Base-by-base conservation (phyloP, 495 filamentous ascomycete genomes). In the Penicillium maclennaniae region DNA sequence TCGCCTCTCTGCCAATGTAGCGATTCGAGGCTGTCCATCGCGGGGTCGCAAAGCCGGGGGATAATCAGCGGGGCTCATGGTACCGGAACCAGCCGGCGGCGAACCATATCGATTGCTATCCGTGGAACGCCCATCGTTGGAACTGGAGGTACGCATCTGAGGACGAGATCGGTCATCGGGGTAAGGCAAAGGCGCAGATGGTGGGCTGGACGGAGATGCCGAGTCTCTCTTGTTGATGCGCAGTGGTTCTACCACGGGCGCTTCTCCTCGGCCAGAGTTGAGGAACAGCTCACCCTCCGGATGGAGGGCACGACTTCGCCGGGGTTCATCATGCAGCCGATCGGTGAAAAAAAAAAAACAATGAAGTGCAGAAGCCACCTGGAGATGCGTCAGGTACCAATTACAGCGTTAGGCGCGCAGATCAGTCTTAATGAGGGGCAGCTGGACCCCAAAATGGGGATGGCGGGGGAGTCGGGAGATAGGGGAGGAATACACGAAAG, bases 161-260 rank as follows among this genome's bases (percentile, higher is more conserved):
- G 56, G 68, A 67, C 76, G 68, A 68, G 77, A 75, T 37, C 80
- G 75, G 58, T 91, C 87, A 65, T 90, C 88, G 43, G 88, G 90
- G 60, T 91, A 95, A 7, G 88, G 90, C 43, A 87, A 77, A 28
- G 78, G 73, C 20, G 57, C 57, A 47, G 55, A 56, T 40, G 55
- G 20, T 40, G 59, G 60, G 25, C 51, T 64, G 15, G 58, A 54
- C 17, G 72, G 66, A 53, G 63, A 62, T 43, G 76, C 64, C 15
- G 77, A 71, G 43, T 77, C 70, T 72, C 77, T 65, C 68, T 95
- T 95, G 75, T 83, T 85, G 62, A 97, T 95, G 56, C 90, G 83
- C 66, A 97, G 71, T 25, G 92, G 92, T 51, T 87, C 90, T 53
- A 97, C 81, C 3, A 86, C 86, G 38, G 90, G 87, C 48, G 85